These are phyloP conservation scores for Mycoemilia scoparia DNA, from an alignment of 192 early-diverging fungal species.

Conservation along the genomic window DNA sequence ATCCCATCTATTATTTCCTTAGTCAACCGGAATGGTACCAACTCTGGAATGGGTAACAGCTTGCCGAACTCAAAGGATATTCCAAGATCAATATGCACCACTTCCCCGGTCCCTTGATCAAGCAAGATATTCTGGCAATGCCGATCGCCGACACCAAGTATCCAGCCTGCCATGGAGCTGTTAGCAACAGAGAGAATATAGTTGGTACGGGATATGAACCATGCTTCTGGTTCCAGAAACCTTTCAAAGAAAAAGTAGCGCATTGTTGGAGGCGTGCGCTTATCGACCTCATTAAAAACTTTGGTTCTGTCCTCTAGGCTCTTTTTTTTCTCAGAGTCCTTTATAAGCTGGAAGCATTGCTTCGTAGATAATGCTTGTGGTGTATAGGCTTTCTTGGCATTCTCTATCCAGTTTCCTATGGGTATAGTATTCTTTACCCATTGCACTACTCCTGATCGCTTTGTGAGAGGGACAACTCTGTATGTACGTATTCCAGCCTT, in stretches of 20 bases:
- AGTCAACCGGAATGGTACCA: slow-evolving; percentile 83
- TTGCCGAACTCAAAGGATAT: slow-evolving; percentile 94
- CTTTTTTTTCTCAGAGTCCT: slow-evolving; percentile 13
- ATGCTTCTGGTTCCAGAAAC: slow-evolving; percentile 47
- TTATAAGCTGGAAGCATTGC: slow-evolving; percentile 20
- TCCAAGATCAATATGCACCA: slow-evolving; percentile 92
- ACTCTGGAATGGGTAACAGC: slow-evolving; percentile 67
- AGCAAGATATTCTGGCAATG: slow-evolving; percentile 87
- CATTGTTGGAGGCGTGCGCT: slow-evolving; percentile 37
- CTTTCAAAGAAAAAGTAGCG: slow-evolving; percentile 63
- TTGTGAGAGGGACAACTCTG: slow-evolving; percentile 74
- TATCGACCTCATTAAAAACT: slow-evolving; percentile 32
- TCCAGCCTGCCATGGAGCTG: slow-evolving; percentile 71
- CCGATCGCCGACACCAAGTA: slow-evolving; percentile 83
- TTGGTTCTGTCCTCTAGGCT: slow-evolving; percentile 35
- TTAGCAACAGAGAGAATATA: slow-evolving; percentile 72
- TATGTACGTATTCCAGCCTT: slow-evolving; percentile 37
- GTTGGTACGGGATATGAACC: slow-evolving; percentile 49
- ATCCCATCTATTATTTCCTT: slow-evolving; percentile 77
- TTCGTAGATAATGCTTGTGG: slow-evolving; percentile 9
- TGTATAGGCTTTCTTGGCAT: slow-evolving; percentile 33
- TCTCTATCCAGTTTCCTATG: slow-evolving; percentile 47
- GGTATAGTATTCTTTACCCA: slow-evolving; percentile 76
- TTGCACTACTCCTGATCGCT: slow-evolving; percentile 80
- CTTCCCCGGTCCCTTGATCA: slow-evolving; percentile 57